Evolutionary conservation across 257 asterid genomes (phyloP), one percentile per base, ranked within the genome.

Genomic region (Mentha longifolia): DNA sequence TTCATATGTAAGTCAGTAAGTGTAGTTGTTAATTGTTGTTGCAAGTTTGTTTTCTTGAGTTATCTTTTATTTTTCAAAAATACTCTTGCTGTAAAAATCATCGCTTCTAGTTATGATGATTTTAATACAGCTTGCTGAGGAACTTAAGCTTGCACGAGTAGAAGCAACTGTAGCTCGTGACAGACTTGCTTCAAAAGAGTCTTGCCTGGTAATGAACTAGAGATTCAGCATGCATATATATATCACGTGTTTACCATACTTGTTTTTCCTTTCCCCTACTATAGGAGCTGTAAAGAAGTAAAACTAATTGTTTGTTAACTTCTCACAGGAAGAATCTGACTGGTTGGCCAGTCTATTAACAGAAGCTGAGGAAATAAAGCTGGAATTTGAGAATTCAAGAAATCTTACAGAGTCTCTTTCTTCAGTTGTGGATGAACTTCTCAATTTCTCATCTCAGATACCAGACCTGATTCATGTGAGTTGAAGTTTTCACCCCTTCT

Each of bases 81-180:
- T 49, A 46, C 61, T 62, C 31, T 59, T 55, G 71, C n/a, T 67
- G 63, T 76, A 57, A 31, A 20, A 41, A 33, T 30, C 69, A 52
- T 31, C 43, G 17, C 58, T 71, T 73, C 43, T 22, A 57, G 58
- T 37, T 43, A 35, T 59, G 15, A 16, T 72, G 49, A 11, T 68
- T 78, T 68, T 42, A 55, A 61, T 77, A 19, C 84, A 93, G 98
- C 94, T 89, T 70, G 75, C 82, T 70, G 84, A 85, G 80, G 92
- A 85, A 68, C 87, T 88, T 46, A 76, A 78, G 85, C 83, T 70
- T 74, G 89, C 84, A 59, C 81, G 79, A 77, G 90, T 84, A 75
- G 94, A 86, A 79, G 92, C 89, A 60, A 80, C 80, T 77, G 66
- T 62, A 71, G 97, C 89, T 74, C 77, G 65, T 76, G 91, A 86